Evolutionary conservation across 345 rosid species (phyloP).

Genomic region (Luvunga scandens): DNA sequence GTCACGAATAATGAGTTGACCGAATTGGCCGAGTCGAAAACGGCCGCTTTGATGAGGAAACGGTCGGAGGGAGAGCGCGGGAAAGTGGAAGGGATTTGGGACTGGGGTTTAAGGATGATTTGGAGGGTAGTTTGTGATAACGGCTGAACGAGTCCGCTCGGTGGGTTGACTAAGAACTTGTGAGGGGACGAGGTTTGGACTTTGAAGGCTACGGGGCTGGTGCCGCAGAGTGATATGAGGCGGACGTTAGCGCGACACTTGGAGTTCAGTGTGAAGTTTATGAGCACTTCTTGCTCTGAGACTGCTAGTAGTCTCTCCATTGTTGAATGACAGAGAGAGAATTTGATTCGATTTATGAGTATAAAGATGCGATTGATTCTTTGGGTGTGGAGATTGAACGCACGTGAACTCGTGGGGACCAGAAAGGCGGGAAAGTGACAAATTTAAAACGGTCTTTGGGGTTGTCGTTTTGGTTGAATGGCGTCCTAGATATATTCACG

Average conservation of each 20-base stretch:
- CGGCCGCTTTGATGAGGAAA: conserved; percentile 46
- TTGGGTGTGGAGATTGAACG: not conserved
- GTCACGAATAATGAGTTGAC: conserved; percentile 31
- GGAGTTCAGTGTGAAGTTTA: conserved; percentile 42
- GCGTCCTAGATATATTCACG: too few relatives aligned
- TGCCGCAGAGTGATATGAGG: conserved; percentile 42
- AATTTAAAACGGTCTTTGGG: not conserved
- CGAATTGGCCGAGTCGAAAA: conserved; percentile 16
- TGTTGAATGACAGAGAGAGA: not conserved
- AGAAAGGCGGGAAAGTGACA: not conserved
- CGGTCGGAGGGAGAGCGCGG: conserved; percentile 64
- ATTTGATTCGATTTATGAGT: not conserved
- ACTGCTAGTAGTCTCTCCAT: conserved; percentile 35
- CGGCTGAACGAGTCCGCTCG: conserved; percentile 48
- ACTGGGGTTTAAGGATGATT: conserved; percentile 55
- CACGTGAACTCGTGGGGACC: conserved; percentile 12
- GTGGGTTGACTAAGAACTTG: conserved; percentile 60
- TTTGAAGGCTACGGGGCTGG: conserved; percentile 48
- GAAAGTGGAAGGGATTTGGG: conserved; percentile 42
- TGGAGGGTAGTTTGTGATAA: conserved; percentile 40
- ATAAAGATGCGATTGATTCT: not conserved
- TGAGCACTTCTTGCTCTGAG: conserved; percentile 38
- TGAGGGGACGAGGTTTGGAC: conserved; percentile 63
- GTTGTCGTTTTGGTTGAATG: not conserved
- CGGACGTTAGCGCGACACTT: conserved; percentile 51